Evolutionary conservation across 2,329 filamentous ascomycete species (phyloP), one percentile per base, ranked within the genome.

Genomic region (Pseudopithomyces maydicus): DNA sequence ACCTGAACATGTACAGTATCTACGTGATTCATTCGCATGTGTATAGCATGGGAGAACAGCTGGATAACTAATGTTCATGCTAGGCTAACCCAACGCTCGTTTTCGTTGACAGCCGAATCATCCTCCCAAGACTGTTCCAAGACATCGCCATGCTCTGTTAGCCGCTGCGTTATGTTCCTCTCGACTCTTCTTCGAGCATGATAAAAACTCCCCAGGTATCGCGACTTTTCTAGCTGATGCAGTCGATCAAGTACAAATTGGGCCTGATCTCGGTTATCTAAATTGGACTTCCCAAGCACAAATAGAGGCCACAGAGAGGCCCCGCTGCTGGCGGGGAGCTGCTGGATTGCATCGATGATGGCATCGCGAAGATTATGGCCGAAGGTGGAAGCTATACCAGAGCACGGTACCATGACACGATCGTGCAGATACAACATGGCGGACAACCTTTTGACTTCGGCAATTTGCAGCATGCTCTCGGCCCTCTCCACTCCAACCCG

Each of bases 171-270:
- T 7, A 49, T 39, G 26, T 49, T 49, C 35, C 46, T 49, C 19
- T 49, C 46, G 2, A 49, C 33, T 6, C 46, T 39, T 36, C 33
- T 26, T 20, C 46, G 29, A 11, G 46, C 33, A 19, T 49, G 46
- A 35, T 49, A 14, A 12, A 39, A 49, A 8, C 46, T 39, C 14
- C 33, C 46, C 20, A 49, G 10, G 39, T 49, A 49, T 3, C 46
- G 46, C 14, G 46, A 49, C 22, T 47, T 36, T 33, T 49, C 33
- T 8, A 47, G 44, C 44, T 47, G 29, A 20, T 14, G 29, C 29
- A 74, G 52, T n/a, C 65, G 56, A 19, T 73, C 69, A 0, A 74
- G 62, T 2, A 74, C 65, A 39, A 74, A 73, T 10, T 68, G 65
- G 12, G 66, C 60, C 38, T 73, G 65, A 1, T 64, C 56, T 20